These are phyloP conservation scores for Fusarium temperatum DNA, from an alignment of 2,329 filamentous ascomycete genomes.

Conservation along the genomic window DNA sequence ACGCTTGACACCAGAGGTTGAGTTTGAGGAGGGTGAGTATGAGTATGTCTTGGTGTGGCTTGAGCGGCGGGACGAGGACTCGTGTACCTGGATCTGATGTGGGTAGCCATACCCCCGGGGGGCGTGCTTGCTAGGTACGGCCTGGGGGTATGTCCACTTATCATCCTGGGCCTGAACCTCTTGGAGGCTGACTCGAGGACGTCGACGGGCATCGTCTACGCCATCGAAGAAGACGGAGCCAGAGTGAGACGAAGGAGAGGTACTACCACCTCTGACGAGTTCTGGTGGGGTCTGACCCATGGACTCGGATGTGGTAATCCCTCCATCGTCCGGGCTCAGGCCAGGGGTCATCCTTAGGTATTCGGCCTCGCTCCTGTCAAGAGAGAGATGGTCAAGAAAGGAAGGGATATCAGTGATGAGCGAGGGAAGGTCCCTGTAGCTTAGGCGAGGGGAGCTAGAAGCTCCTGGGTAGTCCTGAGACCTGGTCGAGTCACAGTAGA, in stretches of 20 bases:
- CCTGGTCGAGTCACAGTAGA: conserved; percentile 47
- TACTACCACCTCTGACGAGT: conserved; percentile 50
- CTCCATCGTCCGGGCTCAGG: conserved; percentile 47
- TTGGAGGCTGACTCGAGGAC: conserved; percentile 45
- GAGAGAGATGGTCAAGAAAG: conserved; percentile 46
- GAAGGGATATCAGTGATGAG: conserved; percentile 49
- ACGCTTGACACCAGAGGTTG: conserved; percentile 47
- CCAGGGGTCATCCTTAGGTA: conserved; percentile 49
- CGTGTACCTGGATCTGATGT: conserved; percentile 45
- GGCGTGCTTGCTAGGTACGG: conserved; percentile 45
- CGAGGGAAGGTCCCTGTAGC: conserved; percentile 45
- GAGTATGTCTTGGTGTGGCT: conserved; percentile 31
- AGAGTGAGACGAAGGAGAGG: conserved; percentile 53
- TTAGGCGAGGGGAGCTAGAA: conserved; percentile 43
- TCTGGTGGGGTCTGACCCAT: conserved; percentile 51
- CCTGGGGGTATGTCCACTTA: conserved; percentile 53
- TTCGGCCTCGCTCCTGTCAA: conserved; percentile 45
- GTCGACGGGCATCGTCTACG: conserved; percentile 44
- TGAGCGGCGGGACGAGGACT: conserved; percentile 38
- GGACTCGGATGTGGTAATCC: conserved; percentile 48
- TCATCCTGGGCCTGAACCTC: conserved; percentile 51
- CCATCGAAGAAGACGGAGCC: conserved; percentile 47
- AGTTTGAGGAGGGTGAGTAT: conserved; percentile 21
- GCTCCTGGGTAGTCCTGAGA: conserved; percentile 41
- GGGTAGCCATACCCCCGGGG: conserved; percentile 47